These are phyloP conservation scores for Mortierella sp. DNA, from an alignment of 371 early-diverging fungal species.

Conservation along the genomic window DNA sequence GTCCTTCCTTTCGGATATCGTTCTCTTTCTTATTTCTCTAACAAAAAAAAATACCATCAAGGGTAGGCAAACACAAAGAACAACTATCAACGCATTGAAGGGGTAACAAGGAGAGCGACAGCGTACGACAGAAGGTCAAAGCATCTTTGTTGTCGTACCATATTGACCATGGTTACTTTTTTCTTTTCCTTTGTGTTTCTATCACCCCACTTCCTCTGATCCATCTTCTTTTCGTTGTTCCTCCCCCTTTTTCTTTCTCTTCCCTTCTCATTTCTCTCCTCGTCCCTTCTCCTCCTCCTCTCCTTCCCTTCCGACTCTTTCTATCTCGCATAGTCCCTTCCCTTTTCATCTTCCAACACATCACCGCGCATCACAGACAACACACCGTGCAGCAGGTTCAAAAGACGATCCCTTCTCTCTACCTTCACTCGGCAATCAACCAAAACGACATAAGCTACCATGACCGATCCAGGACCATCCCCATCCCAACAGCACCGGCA, in stretches of 20 bases:
- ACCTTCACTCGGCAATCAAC: not conserved
- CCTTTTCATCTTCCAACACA: not conserved
- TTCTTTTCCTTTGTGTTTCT: too few species aligned
- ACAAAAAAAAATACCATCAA: too few species aligned
- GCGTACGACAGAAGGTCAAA: too few species aligned
- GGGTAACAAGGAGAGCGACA: too few species aligned
- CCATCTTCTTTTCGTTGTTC: not conserved
- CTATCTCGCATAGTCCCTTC: not conserved
- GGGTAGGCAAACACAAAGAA: too few species aligned
- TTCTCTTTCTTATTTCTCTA: too few species aligned
- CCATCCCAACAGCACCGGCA: conserved; percentile 8
- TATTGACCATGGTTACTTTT: too few species aligned
- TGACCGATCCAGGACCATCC: conserved; percentile 37
- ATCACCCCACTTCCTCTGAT: too few species aligned
- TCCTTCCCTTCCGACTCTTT: conserved; percentile 1
- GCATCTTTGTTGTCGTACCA: too few species aligned
- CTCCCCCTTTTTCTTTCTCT: not conserved
- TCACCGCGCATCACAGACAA: not conserved
- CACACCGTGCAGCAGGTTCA: not conserved
- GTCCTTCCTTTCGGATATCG: too few species aligned
- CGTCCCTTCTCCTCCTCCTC: not conserved
- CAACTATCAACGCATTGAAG: too few species aligned
- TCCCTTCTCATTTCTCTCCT: not conserved
- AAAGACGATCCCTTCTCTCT: not conserved
- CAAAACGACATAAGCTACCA: conserved; percentile 8